Evolutionary conservation across 179 eudicot genomes (phyloP), one percentile per base, ranked within the genome.

Genomic region (Silene noctiflora): DNA sequence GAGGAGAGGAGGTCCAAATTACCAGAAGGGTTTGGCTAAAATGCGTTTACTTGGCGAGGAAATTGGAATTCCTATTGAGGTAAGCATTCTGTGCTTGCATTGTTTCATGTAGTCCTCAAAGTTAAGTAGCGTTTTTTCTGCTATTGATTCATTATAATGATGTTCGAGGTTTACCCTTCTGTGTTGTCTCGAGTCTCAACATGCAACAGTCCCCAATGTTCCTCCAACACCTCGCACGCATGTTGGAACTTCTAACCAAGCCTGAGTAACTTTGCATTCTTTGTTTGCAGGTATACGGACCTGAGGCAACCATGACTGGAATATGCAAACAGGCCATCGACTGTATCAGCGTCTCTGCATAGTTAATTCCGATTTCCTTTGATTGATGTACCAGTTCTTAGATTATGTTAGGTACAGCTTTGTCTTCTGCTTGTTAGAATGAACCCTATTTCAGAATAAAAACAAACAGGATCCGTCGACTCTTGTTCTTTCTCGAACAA

Each of bases 271-370:
- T 33, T 4, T 33, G 39, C 39, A 33, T 33, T 63, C 4, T 29
- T 46, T 80, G 31, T 62, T 0, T 76, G 76, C 81, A 94, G 98
- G 97, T 94, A 46, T 94, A 92, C 72, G 98, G 98, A 66, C 98
- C 96, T 1, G 98, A 94, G 85, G 93, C 87, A 79, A 94, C 98
- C 61, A 94, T 94, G 96, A 92, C 98, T 1, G 98, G 98, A 59
- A 94, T 94, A 69, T 94, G 98, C 98, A 91, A 94, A 76, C 97
- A 94, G 84, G 97, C 98, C 67, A 94, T 94, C 67, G 91, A 94
- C 73, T 94, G 90, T 91, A 85, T 94, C 83, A 78, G 82, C 56
- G 91, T 87, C 10, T 86, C 94, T 78, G 97, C 96, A 46, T 92
- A 78, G 46, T 69, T 56, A 16, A 33, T 77, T 60, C 55, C 72